phyloP scores from a whole-genome alignment of 2,329 filamentous ascomycete species.

The Cladobotryum protrusum region DNA sequence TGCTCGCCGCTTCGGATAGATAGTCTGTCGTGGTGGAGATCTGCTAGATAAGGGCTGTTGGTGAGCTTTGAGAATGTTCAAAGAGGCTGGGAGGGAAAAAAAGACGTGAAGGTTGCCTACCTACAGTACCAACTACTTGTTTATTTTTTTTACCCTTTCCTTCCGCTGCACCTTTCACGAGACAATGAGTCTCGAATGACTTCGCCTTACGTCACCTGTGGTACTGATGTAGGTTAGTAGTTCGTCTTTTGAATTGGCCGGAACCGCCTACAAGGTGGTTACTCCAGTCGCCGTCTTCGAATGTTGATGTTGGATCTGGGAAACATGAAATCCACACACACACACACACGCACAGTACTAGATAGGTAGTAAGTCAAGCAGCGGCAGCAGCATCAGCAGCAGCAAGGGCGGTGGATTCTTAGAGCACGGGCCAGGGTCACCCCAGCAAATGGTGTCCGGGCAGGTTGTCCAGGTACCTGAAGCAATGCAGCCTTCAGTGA shows the following conservation, averaged over 20 bases:
- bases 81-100: background rate
- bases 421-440: background rate
- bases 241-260: slow-evolving; percentile 18
- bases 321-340: slow-evolving; percentile 3
- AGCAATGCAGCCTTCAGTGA: background rate
- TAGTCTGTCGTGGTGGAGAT: too few species aligned
- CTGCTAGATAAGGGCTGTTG: background rate
- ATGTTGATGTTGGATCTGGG: slow-evolving; percentile 28
- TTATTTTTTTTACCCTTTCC: too few species aligned
- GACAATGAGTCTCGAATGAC: background rate
- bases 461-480: background rate
- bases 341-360: slow-evolving; percentile 4
- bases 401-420: slow-evolving; percentile 1
- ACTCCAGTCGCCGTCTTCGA: slow-evolving; percentile 15
- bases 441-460: background rate
- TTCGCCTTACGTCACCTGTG: background rate
- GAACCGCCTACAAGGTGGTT: slow-evolving; percentile 25
- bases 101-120: slow-evolving; percentile 1
- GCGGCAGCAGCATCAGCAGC: background rate
- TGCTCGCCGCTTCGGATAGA: too few species aligned
- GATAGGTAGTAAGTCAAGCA: background rate
- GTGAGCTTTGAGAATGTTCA: background rate
- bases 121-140: background rate
- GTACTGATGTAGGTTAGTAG: slow-evolving; percentile 27
- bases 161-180: background rate